A percentile compares a stretch with the other conserved stretches of the same genome.
Conservation (phyloP, 1,284 basidiomycete species). For the Fomitiporia mediterranea region DNA sequence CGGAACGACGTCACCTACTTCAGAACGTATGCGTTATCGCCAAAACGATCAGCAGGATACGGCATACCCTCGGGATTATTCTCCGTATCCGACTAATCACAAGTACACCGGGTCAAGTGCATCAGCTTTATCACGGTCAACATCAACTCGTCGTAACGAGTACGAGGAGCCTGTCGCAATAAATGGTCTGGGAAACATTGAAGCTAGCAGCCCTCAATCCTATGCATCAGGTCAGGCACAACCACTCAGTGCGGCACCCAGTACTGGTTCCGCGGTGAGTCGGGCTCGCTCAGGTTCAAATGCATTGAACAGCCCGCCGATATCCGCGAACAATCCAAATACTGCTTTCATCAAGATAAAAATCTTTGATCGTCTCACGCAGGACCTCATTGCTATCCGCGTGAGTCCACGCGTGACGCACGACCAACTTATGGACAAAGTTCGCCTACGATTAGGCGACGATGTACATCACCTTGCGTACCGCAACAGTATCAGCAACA, state of each 20-base stretch:
- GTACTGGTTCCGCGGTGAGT: conserved; percentile 7
- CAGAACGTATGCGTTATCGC: neutral
- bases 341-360: conserved; percentile 96
- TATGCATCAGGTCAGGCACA: conserved; percentile 28
- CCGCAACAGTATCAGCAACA: conserved; percentile 63
- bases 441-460: conserved; percentile 78
- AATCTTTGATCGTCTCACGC: conserved; percentile 87
- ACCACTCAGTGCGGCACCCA: conserved; percentile 27
- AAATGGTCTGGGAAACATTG: neutral
- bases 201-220: conserved; percentile 17
- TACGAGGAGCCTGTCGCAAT: neutral
- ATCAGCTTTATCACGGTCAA: conserved; percentile 11
- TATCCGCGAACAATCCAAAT: conserved; percentile 69
- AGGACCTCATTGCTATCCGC: conserved; percentile 96
- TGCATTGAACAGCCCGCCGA: conserved; percentile 58
- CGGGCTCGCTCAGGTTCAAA: conserved; percentile 36
- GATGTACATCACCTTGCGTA: conserved; percentile 72
- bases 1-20: neutral
- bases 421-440: conserved; percentile 85
- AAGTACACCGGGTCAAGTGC: conserved; percentile 5
- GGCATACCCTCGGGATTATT: conserved; percentile 10
- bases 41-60: conserved; percentile 1
- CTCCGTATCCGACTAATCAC: conserved; percentile 10
- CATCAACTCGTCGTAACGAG: conserved; percentile 9
- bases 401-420: conserved; percentile 92